These are phyloP conservation scores for Bonia amplexicaulis DNA, from an alignment of 176 grass and related monocot genomes.

Conservation along the genomic window DNA sequence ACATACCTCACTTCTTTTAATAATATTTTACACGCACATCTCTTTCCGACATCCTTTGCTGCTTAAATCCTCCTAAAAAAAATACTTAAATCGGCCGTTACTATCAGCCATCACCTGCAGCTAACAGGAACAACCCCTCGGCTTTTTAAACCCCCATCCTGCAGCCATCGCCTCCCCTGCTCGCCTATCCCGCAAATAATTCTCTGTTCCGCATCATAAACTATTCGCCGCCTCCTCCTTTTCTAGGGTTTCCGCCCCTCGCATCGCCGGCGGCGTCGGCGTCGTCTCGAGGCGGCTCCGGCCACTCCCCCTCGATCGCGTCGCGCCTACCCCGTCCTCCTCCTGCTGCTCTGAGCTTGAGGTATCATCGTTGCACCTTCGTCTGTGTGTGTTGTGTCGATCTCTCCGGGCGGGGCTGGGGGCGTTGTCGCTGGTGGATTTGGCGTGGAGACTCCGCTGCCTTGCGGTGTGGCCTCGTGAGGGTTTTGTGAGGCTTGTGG, in stretches of 20 bases:
- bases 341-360: not conserved
- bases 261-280: not conserved
- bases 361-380: not conserved
- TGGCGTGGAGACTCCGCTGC: not conserved
- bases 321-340: not conserved
- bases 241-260: not conserved
- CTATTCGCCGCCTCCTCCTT: not conserved
- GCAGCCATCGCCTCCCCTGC: too few species aligned
- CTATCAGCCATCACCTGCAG: too few species aligned
- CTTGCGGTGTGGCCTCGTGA: not conserved
- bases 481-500: not conserved
- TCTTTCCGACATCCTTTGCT: too few species aligned
- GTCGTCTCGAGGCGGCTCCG: not conserved
- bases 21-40: too few species aligned
- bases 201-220: not conserved
- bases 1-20: too few species aligned
- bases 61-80: too few species aligned
- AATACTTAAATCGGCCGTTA: too few species aligned
- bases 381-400: not conserved
- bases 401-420: not conserved
- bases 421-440: not conserved
- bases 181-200: not conserved
- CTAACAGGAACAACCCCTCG: not conserved
- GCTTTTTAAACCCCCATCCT: conserved; percentile 21
- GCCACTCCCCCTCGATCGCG: not conserved